Conservation (phyloP, 2,329 filamentous ascomycete species). For the Ceratocystis albifundus region DNA sequence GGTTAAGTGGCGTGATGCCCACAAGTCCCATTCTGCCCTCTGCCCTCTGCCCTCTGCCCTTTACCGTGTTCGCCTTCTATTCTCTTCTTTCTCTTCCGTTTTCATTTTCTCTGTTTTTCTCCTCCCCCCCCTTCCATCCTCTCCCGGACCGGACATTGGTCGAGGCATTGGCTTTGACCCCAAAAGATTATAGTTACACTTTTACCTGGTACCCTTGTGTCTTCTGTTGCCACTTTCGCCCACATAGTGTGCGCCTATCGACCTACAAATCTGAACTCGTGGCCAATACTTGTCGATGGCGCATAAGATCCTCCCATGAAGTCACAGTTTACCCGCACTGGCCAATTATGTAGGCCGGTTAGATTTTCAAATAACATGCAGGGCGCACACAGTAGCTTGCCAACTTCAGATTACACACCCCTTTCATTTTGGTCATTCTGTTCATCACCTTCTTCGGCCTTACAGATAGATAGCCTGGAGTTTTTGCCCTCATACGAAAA, state of each 20-base stretch:
- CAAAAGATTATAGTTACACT: background rate
- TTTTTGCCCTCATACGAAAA: background rate
- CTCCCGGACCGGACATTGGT: background rate
- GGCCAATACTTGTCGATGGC: background rate
- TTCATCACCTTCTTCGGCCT: background rate
- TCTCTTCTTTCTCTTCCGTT: too few species aligned
- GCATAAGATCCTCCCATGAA: background rate
- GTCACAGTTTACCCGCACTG: background rate
- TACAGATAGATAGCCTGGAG: background rate
- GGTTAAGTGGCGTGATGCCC: background rate
- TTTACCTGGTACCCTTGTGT: constrained; percentile 3
- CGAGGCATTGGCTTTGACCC: background rate
- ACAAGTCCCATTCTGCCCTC: background rate
- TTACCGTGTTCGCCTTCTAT: background rate
- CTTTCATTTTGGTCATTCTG: background rate
- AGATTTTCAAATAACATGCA: background rate
- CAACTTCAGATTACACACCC: background rate
- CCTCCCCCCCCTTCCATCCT: background rate
- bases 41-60: background rate
- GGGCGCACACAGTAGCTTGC: background rate
- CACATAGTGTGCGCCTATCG: constrained; percentile 2
- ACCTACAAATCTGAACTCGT: background rate
- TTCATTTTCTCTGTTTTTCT: background rate
- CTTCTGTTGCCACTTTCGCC: background rate
- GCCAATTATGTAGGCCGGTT: background rate